These are phyloP conservation scores for Leccinellum albellum DNA, from an alignment of 768 basidiomycete species.

Conservation along the genomic window DNA sequence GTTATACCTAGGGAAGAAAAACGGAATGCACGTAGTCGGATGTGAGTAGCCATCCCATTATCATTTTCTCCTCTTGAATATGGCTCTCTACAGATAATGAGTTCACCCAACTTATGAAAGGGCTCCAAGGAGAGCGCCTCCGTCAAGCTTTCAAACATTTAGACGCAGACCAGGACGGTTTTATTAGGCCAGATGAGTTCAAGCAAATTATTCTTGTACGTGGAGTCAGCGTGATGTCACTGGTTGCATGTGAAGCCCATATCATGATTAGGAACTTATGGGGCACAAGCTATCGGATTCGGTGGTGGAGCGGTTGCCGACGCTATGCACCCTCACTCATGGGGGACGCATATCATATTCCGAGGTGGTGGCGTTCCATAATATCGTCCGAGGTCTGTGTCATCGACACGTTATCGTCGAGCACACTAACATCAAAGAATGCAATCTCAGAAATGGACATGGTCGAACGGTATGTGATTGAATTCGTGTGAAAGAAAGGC, in stretches of 20 bases:
- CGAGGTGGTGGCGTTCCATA: constrained; percentile 95
- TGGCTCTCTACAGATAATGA: constrained; percentile 65
- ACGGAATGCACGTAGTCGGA: constrained; percentile 86
- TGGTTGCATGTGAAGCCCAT: background rate
- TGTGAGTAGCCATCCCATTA: constrained; percentile 49
- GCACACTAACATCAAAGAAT: constrained; percentile 4
- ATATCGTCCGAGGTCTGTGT: constrained; percentile 79
- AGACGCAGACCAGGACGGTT: constrained; percentile 87
- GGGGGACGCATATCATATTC: constrained; percentile 93
- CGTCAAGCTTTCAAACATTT: constrained; percentile 94
- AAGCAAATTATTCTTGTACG: constrained; percentile 90
- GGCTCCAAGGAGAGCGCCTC: constrained; percentile 93
- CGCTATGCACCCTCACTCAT: constrained; percentile 83
- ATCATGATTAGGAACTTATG: constrained; percentile 71
- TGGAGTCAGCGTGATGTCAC: background rate
- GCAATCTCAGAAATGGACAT: constrained; percentile 80
- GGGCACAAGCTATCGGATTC: constrained; percentile 96
- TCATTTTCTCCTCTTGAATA: constrained; percentile 6
- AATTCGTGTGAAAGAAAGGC: background rate
- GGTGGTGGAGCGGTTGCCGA: constrained; percentile 89
- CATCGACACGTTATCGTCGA: background rate
- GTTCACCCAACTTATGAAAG: constrained; percentile 98
- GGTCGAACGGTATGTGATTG: constrained; percentile 65
- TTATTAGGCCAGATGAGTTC: constrained; percentile 91
- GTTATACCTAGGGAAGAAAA: constrained; percentile 90